Percentiles rank a stretch among this genome's conserved stretches.
phyloP scores from a whole-genome alignment of 345 rosid genomes.

The Ricinus communis region DNA sequence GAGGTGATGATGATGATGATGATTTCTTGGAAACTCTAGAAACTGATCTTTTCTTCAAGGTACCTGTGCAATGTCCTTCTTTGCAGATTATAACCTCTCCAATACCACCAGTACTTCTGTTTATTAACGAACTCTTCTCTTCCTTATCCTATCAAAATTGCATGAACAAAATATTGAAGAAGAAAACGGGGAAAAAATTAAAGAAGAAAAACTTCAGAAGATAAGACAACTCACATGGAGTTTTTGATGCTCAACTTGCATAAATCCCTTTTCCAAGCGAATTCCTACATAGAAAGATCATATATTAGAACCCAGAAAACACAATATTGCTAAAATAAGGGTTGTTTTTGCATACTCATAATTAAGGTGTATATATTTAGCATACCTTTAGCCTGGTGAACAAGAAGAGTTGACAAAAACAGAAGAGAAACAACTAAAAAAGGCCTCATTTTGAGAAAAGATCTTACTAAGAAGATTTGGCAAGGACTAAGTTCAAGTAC shows the following conservation, averaged over 20 bases:
- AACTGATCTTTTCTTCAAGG: conserved; percentile 16
- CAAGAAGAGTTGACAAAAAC: conserved; percentile 3
- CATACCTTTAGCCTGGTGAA: conserved; percentile 16
- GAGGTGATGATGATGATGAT: conserved; percentile 10
- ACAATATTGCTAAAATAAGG: background rate
- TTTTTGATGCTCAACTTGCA: conserved; percentile 17
- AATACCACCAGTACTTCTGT: background rate
- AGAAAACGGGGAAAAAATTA: background rate
- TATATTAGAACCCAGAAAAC: background rate
- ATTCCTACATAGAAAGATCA: conserved; percentile 1
- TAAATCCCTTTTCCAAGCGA: conserved; percentile 21
- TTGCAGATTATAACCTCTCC: conserved; percentile 13
- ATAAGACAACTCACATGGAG: background rate
- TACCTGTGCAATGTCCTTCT: conserved; percentile 23
- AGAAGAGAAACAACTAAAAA: conserved; percentile 14
- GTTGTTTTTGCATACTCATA: background rate
- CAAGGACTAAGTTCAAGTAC: background rate
- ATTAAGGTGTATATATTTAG: background rate
- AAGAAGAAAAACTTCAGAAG: no score
- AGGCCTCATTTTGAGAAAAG: conserved; percentile 11
- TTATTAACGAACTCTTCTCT: background rate
- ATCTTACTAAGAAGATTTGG: background rate
- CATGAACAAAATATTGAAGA: background rate
- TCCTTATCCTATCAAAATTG: conserved; percentile 3
- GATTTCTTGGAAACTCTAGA: conserved; percentile 23